Evolutionary conservation across 2,329 filamentous ascomycete genomes (phyloP), one percentile per base, ranked within the genome.

Genomic region (Phoma sp.): DNA sequence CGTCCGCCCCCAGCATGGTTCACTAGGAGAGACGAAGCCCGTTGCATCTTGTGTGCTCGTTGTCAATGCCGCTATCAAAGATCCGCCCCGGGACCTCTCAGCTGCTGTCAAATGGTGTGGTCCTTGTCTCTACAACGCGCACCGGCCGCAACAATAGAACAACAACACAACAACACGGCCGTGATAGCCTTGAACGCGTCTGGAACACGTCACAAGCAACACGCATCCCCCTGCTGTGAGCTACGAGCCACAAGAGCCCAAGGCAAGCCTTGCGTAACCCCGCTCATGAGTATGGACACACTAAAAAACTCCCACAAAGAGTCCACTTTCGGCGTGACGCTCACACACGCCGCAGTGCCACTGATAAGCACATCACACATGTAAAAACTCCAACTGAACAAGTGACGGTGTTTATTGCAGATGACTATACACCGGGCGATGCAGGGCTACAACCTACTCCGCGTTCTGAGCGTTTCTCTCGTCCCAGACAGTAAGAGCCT

Each of bases 401-500:
- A 51, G 47, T 37, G 50, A 53, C 42, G 50, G 43, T 18, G 29
- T 53, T 38, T n/a, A 28, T 47, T 55, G 33, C 42, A 40, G 17
- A 18, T n/a, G 9, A n/a, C 7, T 5, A 15, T 14, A 28, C 12
- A 5, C 12, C n/a, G 12, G 14, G 17, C 7, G 12, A 3, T 6
- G 4, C 15, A 12, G n/a, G n/a, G n/a, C 2, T 7, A 9, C 11
- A 20, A 14, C 47, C 37, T 64, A 67, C 74, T 84, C 77, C n/a
- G 82, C 83, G 67, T 92, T 92, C 82, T 95, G 85, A 67, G 84
- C 84, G 84, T 91, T 89, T 65, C 92, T 87, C 64, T 85, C 77
- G 30, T 95, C 91, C 65, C 91, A 92, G 52, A 96, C 83, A 62
- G 83, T 85, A 61, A 96, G 79, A 0, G 89, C 90, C 77, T 93